These are phyloP conservation scores for Saccharomyces hybrid DNA, from an alignment of 1,139 yeast species.

Conservation along the genomic window DNA sequence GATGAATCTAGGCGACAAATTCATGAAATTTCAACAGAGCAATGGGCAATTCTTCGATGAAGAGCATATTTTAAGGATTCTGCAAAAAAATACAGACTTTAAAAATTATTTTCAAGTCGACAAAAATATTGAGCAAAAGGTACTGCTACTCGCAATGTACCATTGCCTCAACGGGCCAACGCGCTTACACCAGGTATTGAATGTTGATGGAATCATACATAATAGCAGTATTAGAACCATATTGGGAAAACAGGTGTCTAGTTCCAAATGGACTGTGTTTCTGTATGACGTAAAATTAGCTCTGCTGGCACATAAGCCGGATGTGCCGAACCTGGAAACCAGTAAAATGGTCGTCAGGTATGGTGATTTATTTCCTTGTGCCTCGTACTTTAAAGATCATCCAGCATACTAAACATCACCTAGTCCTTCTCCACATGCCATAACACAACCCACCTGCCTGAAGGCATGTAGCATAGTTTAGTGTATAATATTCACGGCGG, in stretches of 20 bases:
- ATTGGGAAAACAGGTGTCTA: background rate
- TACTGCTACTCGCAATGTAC: background rate
- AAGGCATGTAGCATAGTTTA: background rate
- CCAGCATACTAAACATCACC: background rate
- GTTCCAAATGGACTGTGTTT: background rate
- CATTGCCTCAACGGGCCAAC: background rate
- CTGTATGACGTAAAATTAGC: background rate
- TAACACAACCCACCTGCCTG: background rate
- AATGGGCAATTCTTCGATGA: background rate
- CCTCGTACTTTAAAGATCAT: background rate
- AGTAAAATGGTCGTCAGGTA: background rate
- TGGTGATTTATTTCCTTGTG: background rate
- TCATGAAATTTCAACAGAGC: background rate
- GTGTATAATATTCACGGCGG: no score
- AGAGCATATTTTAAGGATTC: background rate
- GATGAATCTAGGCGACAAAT: background rate
- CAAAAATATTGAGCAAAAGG: background rate
- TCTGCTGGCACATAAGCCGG: background rate
- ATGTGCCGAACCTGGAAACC: background rate
- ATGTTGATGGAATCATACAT: background rate
- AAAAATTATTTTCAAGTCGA: background rate
- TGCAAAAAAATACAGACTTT: background rate
- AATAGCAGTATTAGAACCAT: background rate
- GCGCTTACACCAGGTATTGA: background rate
- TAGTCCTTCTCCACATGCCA: background rate